Evolutionary conservation across 192 early-diverging fungal genomes (phyloP), one percentile per base, ranked within the genome.

Genomic region (Rhizoclosmatium sp.): DNA sequence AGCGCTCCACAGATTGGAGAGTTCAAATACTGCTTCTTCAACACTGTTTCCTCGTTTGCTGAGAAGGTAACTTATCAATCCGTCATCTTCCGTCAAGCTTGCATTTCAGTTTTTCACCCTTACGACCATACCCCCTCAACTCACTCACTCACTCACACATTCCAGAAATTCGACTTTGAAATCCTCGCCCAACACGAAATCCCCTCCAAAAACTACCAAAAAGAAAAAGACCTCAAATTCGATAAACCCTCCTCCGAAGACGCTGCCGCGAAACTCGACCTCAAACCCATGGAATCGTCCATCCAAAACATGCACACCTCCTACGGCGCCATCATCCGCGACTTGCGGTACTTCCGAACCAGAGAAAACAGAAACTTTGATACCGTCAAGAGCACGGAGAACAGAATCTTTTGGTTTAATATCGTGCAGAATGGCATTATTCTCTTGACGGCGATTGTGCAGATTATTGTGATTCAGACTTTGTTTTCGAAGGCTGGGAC

Each of bases 11-110:
- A 90, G 65, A 87, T 89, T 21, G 98, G 98, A 75, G 98, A 99
- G 83, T 95, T 97, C 83, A 87, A 93, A 3, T 97, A 97, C 86
- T 99, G 98, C 89, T 99, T 99, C 89, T 93, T 92, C 77, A 99
- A 99, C 80, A 89, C 90, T 48, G 93, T 97, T 90, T 93, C 95
- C 40, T 95, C 96, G 10, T 97, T 96, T 89, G 92, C 93, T 14
- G 96, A 98, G 80, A 99, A 99, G 75, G 72, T 79, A 42, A 65
- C 16, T 71, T 31, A 41, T 65, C 12, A 2, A 23, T 65, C 51
- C 16, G 4, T 0, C 60, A 40, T 23, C 21, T 7, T 68, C n/a
- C 21, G 44, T n/a, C 0, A 10, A 23, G 39, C 10, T 65, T 40
- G 62, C 62, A 12, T 65, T 10, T 19, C 9, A 31, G 16, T 23